Conservation (phyloP, 2,329 filamentous ascomycete genomes). For the Colletotrichum sp. region DNA sequence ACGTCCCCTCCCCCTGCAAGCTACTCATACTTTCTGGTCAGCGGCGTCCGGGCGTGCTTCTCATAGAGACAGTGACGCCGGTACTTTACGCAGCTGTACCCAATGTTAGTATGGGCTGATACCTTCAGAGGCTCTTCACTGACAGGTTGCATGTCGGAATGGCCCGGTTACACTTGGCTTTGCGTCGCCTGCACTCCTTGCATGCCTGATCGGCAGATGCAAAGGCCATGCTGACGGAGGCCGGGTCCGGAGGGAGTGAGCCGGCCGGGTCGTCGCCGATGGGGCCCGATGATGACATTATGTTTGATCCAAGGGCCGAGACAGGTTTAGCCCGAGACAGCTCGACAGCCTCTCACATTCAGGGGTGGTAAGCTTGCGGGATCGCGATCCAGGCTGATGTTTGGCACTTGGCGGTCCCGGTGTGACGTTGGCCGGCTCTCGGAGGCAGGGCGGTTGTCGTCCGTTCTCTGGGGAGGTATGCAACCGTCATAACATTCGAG, state of each 20-base stretch:
- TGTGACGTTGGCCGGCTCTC: neutral
- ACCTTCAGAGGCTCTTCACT: constrained; percentile 26
- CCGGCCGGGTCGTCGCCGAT: neutral
- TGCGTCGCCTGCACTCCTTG: constrained; percentile 45
- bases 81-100: constrained; percentile 40
- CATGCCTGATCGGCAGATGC: constrained; percentile 39
- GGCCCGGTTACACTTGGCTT: constrained; percentile 42
- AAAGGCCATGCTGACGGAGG: constrained; percentile 17
- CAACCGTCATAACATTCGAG: neutral
- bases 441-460: neutral
- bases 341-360: neutral
- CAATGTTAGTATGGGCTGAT: neutral
- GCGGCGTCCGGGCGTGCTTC: constrained; percentile 49
- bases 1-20: neutral
- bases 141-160: constrained; percentile 45
- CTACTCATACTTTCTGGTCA: constrained; percentile 46
- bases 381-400: neutral
- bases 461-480: neutral
- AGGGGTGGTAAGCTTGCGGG: neutral
- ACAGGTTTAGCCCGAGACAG: neutral
- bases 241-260: neutral
- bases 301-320: neutral
- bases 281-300: constrained; percentile 1
- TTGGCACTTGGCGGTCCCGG: neutral
- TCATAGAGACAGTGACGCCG: constrained; percentile 53